These are phyloP conservation scores for Plasmodium sp. DNA, from an alignment of 169 alveolate species.

Conservation along the genomic window DNA sequence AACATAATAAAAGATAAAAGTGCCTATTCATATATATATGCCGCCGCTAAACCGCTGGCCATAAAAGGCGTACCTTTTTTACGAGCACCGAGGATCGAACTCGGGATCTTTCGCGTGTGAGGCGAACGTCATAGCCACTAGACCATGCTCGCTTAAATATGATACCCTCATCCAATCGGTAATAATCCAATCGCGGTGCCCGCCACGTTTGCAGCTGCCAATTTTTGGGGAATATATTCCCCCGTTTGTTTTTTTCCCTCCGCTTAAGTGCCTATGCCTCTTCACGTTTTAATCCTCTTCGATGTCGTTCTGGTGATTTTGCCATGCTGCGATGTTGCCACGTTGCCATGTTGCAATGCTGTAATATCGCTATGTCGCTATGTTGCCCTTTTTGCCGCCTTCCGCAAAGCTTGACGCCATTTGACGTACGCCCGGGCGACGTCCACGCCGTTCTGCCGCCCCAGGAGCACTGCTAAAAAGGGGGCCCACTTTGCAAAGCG, in stretches of 20 bases:
- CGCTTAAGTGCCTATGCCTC: background rate
- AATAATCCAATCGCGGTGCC: background rate
- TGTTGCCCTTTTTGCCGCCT: background rate
- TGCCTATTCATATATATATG: too few species aligned
- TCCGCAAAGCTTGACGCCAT: background rate
- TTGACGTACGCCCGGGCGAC: background rate
- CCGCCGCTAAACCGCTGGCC: too few species aligned
- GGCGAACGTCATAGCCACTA: slow-evolving; percentile 96
- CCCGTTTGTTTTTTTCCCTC: background rate
- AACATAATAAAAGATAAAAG: background rate
- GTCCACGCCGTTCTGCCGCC: background rate
- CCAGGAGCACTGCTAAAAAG: background rate
- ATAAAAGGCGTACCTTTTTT: background rate
- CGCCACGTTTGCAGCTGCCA: background rate
- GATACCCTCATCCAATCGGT: background rate
- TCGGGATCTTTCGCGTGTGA: slow-evolving; percentile 95
- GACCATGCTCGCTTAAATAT: slow-evolving; percentile 91
- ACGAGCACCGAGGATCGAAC: slow-evolving; percentile 96
- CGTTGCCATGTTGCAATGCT: too few species aligned
- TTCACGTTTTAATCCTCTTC: background rate
- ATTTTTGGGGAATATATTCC: background rate
- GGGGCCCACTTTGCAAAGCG: background rate
- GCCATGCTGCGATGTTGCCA: background rate
- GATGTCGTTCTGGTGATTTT: background rate
- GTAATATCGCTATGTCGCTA: too few species aligned